Evolutionary conservation across 768 basidiomycete genomes (phyloP), one percentile per base, ranked within the genome.

Genomic region (Amanita molliuscula): DNA sequence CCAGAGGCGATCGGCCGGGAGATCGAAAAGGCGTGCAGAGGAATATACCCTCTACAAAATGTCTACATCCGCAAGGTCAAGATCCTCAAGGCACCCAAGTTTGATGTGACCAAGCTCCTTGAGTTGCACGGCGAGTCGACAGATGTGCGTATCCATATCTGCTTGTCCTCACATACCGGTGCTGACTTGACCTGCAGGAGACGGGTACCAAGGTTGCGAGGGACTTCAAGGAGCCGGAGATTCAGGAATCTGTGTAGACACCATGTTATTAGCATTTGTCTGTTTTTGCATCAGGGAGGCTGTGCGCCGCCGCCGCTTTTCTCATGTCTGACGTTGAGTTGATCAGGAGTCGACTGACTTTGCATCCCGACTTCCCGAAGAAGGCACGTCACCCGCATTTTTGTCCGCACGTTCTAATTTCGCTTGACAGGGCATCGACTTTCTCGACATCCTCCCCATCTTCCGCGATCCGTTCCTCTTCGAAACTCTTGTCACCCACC

Each of bases 21-120:
- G 78, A 99, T 99, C 58, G 96, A 99, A 81, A 99, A 99, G 78
- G 85, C 95, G 47, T 78, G 84, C 54, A 78, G 91, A 62, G 88
- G 85, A 68, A 98, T 98, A 74, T 99, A 94, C 77, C 96, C 96
- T 59, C 73, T 99, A 64, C 94, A 98, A 77, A 98, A 98, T 69
- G 94, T 97, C 65, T 95, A 93, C 74, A 80, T 98, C 62, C 88
- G 96, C 73, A 98, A 99, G 77, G 94, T 88, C 60, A 99, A 99
- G 80, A 97, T 99, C 66, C 77, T 99, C 63, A 98, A 97, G 74
- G 77, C 94, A 55, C 96, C 96, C 56, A 96, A 95, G 69, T 93
- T 95, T 67, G 94, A 96, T 68, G 76, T 92, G 50, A 82, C 87
- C 56, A 98, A 98, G 74, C 77, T 98, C 45, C 80, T 98, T 56